Conservation (phyloP, 495 filamentous ascomycete genomes). For the Hyaloscypha variabilis region DNA sequence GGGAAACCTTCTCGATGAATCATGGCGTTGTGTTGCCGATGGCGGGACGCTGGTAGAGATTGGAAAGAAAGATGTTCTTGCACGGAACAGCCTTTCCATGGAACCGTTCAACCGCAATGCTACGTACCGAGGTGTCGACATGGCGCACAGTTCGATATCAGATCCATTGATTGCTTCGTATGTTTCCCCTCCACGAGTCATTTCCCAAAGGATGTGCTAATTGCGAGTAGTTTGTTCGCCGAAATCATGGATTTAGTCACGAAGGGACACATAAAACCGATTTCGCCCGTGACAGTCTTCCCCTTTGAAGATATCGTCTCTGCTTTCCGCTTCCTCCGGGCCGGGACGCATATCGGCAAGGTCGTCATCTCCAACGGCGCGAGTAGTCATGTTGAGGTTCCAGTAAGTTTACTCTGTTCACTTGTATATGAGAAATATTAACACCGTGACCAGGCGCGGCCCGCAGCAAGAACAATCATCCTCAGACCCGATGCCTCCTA, state of each 20-base stretch:
- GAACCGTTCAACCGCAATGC: constrained; percentile 36
- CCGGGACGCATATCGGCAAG: constrained; percentile 58
- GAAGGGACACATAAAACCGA: constrained; percentile 32
- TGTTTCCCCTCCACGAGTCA: neutral
- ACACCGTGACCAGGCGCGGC: neutral
- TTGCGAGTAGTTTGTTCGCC: neutral
- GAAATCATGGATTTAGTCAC: constrained; percentile 27
- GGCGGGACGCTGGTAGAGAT: constrained; percentile 62
- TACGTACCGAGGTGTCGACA: constrained; percentile 5
- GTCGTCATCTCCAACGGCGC: constrained; percentile 45
- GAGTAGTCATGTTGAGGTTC: constrained; percentile 15
- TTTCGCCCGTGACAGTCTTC: constrained; percentile 39
- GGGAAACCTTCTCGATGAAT: constrained; percentile 44
- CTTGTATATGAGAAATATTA: no score
- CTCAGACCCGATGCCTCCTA: constrained; percentile 45
- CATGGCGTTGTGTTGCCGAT: constrained; percentile 50
- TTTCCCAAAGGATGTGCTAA: neutral
- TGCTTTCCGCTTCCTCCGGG: constrained; percentile 51
- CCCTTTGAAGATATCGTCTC: constrained; percentile 42
- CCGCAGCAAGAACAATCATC: neutral
- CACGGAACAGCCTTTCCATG: constrained; percentile 36
- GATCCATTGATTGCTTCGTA: constrained; percentile 10
- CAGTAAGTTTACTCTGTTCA: neutral
- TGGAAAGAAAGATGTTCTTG: constrained; percentile 50
- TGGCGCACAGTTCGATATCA: constrained; percentile 3